Conservation (phyloP, 768 basidiomycete species). For the Suillus bovinus region DNA sequence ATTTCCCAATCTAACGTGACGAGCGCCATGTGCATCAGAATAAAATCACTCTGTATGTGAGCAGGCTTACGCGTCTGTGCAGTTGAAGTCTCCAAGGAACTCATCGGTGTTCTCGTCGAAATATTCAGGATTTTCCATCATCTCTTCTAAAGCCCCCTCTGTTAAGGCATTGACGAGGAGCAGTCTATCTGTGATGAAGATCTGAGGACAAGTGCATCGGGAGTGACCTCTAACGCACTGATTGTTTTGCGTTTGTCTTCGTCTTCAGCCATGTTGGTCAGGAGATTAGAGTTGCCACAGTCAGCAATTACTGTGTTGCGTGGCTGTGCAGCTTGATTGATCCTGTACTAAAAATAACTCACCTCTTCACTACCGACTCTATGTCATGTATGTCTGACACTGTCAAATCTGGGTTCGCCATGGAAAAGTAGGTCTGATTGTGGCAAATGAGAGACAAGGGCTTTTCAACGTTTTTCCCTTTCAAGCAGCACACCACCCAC, state of each 20-base stretch:
- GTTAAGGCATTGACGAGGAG: conserved; percentile 26
- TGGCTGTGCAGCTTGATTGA: background rate
- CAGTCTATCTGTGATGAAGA: conserved; percentile 22
- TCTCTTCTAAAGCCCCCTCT: conserved; percentile 26
- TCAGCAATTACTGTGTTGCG: conserved; percentile 11
- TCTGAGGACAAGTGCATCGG: background rate
- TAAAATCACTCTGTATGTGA: background rate
- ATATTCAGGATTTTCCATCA: conserved; percentile 23
- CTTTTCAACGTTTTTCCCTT: background rate
- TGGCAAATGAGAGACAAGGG: background rate
- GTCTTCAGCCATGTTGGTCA: conserved; percentile 18
- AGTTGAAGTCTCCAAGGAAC: conserved; percentile 34
- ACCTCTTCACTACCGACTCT: background rate
- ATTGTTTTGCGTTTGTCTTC: conserved; percentile 19
- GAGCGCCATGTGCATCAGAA: background rate
- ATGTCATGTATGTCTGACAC: background rate
- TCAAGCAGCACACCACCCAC: background rate
- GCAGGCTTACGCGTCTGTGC: conserved; percentile 29
- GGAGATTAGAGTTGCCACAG: too few species aligned
- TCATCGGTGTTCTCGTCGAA: conserved; percentile 9
- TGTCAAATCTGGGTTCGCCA: background rate
- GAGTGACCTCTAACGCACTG: conserved; percentile 17
- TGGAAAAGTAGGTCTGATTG: background rate
- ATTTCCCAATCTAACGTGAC: conserved; percentile 24
- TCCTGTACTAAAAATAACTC: background rate